A percentile compares a stretch with the other conserved stretches of the same genome.
phyloP scores from a whole-genome alignment of 306 rosid species.

The Corylus americana region DNA sequence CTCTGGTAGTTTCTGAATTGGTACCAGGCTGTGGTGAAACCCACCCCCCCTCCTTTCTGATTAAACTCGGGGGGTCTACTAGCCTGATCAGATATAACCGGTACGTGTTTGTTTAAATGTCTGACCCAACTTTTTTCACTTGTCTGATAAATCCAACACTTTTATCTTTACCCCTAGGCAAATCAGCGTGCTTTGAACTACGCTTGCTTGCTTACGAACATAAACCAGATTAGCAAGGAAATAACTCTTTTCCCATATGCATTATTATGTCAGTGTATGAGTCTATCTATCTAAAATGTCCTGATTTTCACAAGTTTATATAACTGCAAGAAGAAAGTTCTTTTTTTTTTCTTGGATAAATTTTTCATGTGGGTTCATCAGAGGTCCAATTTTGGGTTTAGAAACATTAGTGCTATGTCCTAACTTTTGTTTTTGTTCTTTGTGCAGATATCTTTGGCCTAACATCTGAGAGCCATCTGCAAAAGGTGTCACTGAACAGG shows the following conservation, averaged over 20 bases:
- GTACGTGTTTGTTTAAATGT: neutral
- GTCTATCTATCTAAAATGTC: too few relatives aligned
- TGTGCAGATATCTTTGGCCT: slow-evolving; percentile 5
- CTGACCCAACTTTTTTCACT: neutral
- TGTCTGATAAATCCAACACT: neutral
- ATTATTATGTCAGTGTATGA: too few relatives aligned
- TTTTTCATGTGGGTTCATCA: too few relatives aligned
- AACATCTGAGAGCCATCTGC: neutral
- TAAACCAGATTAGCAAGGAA: too few relatives aligned
- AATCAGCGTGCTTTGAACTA: neutral
- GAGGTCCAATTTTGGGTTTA: too few relatives aligned
- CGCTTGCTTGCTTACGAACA: too few relatives aligned
- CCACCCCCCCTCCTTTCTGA: neutral
- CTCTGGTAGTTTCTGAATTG: neutral
- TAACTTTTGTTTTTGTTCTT: neutral
- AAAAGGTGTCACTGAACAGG: neutral
- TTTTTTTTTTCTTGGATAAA: too few relatives aligned
- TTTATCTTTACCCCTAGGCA: neutral
- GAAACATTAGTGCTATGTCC: too few relatives aligned
- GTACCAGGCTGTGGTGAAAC: neutral
- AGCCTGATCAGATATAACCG: neutral
- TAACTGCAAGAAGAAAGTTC: too few relatives aligned
- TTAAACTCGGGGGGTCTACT: neutral
- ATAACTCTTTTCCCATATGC: too few relatives aligned
- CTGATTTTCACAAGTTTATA: too few relatives aligned